Evolutionary conservation across 345 rosid species (phyloP).

Genomic region (Diplotaxis tenuifolia): DNA sequence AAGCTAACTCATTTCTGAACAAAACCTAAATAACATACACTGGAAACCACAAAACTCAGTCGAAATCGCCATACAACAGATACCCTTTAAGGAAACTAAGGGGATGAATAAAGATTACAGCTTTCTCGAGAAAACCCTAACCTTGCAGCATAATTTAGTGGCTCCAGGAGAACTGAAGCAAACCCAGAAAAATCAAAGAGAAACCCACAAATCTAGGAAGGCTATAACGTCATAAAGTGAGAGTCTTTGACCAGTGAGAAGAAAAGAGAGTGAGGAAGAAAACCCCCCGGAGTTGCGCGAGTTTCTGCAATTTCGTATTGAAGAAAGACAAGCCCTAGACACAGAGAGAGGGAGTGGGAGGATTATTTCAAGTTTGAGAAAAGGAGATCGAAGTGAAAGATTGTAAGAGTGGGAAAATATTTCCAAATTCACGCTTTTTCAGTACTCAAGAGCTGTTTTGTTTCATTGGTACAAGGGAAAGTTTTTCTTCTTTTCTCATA

Average conservation of each 20-base stretch:
- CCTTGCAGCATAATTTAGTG: slow-evolving; percentile 16
- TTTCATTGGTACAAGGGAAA: slow-evolving; percentile 65
- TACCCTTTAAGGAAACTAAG: slow-evolving; percentile 16
- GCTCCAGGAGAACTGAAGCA: slow-evolving; percentile 40
- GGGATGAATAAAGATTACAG: slow-evolving; percentile 12
- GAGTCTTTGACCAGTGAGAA: slow-evolving; percentile 8
- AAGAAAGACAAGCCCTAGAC: slow-evolving; percentile 25
- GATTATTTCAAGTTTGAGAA: slow-evolving; percentile 31
- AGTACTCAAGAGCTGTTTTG: slow-evolving; percentile 35
- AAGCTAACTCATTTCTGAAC: slow-evolving; percentile 37
- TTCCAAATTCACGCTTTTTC: slow-evolving; percentile 44
- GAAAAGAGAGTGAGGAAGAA: slow-evolving; percentile 9
- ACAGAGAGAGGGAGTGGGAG: slow-evolving; percentile 1
- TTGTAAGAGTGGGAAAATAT: slow-evolving; percentile 28
- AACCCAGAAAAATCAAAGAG: slow-evolving; percentile 34
- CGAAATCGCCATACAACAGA: slow-evolving; percentile 18
- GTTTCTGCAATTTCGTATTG: slow-evolving; percentile 12
- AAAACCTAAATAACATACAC: slow-evolving; percentile 16
- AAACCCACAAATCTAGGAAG: slow-evolving; percentile 26
- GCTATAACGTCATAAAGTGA: slow-evolving; percentile 11
- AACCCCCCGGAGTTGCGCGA: background rate
- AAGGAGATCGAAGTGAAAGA: slow-evolving; percentile 40
- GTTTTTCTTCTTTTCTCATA: slow-evolving; percentile 18
- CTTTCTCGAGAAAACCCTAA: slow-evolving; percentile 26
- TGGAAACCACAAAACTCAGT: slow-evolving; percentile 21